Evolutionary conservation across 139 green algal genomes (phyloP), one percentile per base, ranked within the genome.

Genomic region (Coelastrella sp.): DNA sequence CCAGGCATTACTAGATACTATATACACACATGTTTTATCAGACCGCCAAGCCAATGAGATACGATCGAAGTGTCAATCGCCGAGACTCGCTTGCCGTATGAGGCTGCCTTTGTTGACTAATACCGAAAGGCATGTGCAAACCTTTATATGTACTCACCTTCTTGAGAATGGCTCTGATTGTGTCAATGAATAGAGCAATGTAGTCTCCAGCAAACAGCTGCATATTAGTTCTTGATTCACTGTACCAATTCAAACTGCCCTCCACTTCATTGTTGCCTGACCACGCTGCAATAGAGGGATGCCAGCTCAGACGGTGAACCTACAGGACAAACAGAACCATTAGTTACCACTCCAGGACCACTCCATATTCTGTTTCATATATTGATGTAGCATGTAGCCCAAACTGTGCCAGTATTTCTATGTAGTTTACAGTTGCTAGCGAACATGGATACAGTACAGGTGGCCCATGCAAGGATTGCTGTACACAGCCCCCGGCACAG

Each of bases 231-330:
- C 58, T 66, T 5, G 85, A 86, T 47, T 88, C 71, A 3, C 4
- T 10, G 60, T 85, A 91, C 88, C 88, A 91, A 56, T 74, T 47
- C 3, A 91, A 13, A 17, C n/a, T 73, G 23, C 56, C 68, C 88
- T 91, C 88, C 22, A 88, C 77, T 86, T 97, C 94, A 56, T 97
- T 97, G 92, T 96, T 95, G 86, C 94, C 95, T 7, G 95, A 96
- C 96, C 96, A 98, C 6, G 98, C 82, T 17, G 85, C 94, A 0
- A 98, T 58, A 19, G 80, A 88, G n/a, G 88, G 80, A 78, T 91
- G 88, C 80, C 88, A 83, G 54, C 60, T 64, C 7, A 79, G 7
- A 2, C 88, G 80, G 22, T 85, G 88, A n/a, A 91, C 57, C 86
- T 91, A 54, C 76, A 77, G 6, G 68, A 8, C 16, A 32, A 76